Conservation (phyloP, 192 early-diverging fungal genomes). For the Linderina pennispora region DNA sequence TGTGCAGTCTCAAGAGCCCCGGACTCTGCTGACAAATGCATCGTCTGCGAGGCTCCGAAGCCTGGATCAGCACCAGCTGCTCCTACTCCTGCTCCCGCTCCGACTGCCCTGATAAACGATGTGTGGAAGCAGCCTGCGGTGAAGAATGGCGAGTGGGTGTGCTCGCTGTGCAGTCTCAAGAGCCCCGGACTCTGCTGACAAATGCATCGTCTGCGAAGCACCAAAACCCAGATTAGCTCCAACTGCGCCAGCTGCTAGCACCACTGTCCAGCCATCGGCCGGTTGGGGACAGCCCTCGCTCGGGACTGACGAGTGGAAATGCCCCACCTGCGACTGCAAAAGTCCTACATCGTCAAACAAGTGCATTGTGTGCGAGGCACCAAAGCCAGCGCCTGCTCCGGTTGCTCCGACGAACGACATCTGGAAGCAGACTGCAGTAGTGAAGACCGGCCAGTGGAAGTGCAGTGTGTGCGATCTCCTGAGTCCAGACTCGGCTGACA, state of each 20-base stretch:
- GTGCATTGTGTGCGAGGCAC: too few relatives aligned
- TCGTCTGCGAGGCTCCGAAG: slow-evolving; percentile 20
- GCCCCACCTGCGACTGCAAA: too few relatives aligned
- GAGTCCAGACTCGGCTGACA: slow-evolving; percentile 4
- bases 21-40: slow-evolving; percentile 8
- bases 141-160: not conserved
- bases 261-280: slow-evolving; percentile 2
- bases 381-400: too few relatives aligned
- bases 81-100: too few relatives aligned
- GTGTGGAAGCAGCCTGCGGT: not conserved
- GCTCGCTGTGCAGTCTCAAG: not conserved
- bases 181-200: not conserved
- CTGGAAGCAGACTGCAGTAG: slow-evolving; percentile 4
- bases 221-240: too few relatives aligned
- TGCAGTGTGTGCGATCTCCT: slow-evolving; percentile 21
- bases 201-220: not conserved
- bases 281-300: slow-evolving; percentile 6
- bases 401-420: not conserved
- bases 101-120: too few relatives aligned
- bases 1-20: slow-evolving; percentile 21
- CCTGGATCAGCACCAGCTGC: slow-evolving; percentile 7
- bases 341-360: too few relatives aligned
- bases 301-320: too few relatives aligned
- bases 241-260: too few relatives aligned
- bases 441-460: slow-evolving; percentile 16